Conservation (phyloP, 164 flowering plant genomes). For the Macadamia tetraphylla region DNA sequence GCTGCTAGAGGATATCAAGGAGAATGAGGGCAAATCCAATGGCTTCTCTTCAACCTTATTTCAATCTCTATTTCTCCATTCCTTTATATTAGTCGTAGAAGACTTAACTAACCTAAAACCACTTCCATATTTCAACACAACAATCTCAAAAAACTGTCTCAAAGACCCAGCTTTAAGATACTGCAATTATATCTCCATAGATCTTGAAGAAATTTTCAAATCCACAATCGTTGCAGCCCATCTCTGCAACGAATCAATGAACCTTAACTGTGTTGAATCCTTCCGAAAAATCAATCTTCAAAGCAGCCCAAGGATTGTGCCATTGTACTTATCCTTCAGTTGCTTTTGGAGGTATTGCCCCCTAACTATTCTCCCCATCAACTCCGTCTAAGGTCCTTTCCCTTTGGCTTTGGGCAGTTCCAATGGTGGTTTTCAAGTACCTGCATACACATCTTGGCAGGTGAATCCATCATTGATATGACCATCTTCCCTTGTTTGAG, state of each 20-base stretch:
- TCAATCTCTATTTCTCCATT: slow-evolving; percentile 5
- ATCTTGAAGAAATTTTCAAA: slow-evolving; percentile 45
- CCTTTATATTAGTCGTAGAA: slow-evolving; percentile 35
- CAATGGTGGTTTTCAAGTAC: too few relatives aligned
- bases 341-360: slow-evolving; percentile 77
- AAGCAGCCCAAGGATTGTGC: slow-evolving; percentile 34
- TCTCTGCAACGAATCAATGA: slow-evolving; percentile 51
- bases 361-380: slow-evolving; percentile 35
- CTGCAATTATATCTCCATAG: slow-evolving; percentile 35
- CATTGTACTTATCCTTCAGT: slow-evolving; percentile 49
- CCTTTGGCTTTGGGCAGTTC: slow-evolving; percentile 20
- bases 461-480: too few relatives aligned
- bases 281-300: slow-evolving; percentile 47
- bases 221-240: slow-evolving; percentile 50
- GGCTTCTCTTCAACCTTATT: slow-evolving; percentile 4
- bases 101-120: slow-evolving; percentile 43
- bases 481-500: too few relatives aligned
- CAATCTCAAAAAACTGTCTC: slow-evolving; percentile 39
- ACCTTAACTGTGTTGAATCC: slow-evolving; percentile 42
- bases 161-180: slow-evolving; percentile 44
- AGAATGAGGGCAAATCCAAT: too few relatives aligned
- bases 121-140: slow-evolving; percentile 45
- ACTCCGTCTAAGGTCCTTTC: slow-evolving; percentile 40
- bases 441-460: too few relatives aligned
- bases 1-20: too few relatives aligned